Base-by-base conservation (phyloP, 352 stramenopile species). In the Globisporangium radiosum region DNA sequence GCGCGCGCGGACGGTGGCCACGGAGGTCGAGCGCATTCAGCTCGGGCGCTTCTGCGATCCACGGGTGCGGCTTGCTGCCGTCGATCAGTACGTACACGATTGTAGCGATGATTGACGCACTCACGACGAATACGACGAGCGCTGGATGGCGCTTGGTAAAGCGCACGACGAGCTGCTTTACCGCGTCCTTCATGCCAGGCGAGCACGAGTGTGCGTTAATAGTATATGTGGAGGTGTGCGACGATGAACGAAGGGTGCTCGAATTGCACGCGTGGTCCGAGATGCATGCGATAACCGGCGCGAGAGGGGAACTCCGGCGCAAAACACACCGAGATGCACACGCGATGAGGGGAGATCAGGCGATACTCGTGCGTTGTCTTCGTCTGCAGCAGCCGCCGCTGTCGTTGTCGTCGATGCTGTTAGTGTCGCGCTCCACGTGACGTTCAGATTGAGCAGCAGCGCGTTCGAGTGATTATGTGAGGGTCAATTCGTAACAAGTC, bases 51-150 rank as follows among this genome's bases (percentile, higher is more conserved):
- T 81, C 63, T 40, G 66, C 68, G 7, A 75, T 63, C 42, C 63
- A 73, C 14, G 55, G 52, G 44, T 73, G 76, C 19, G 75, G 75
- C 44, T 73, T 75, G 39, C 76, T 75, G 36, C 76, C 81, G 36
- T 66, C 63, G 9, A 68, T 84, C 17, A 85, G 52, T 55, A 85
- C 78, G 66, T 91, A 91, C 37, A 87, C 63, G 42, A 88, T 70
- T 7, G 69, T 60, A 1, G 81, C 63, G 47, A 78, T 47, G 37
- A 85, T 65, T 7, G 76, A 84, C 10, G 56, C 54, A 14, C 73
- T 44, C 52, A 70, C 56, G 6, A 88, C 57, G 47, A 77, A 74
- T 17, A 68, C 17, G 14, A 66, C 51, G 38, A 88, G 70, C 68
- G 65, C 57, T 49, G 71, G 59, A 51, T 88, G 81, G 36, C 57